Evolutionary conservation across 192 early-diverging fungal species (phyloP).

Genomic region (Ramicandelaber brevisporus): DNA sequence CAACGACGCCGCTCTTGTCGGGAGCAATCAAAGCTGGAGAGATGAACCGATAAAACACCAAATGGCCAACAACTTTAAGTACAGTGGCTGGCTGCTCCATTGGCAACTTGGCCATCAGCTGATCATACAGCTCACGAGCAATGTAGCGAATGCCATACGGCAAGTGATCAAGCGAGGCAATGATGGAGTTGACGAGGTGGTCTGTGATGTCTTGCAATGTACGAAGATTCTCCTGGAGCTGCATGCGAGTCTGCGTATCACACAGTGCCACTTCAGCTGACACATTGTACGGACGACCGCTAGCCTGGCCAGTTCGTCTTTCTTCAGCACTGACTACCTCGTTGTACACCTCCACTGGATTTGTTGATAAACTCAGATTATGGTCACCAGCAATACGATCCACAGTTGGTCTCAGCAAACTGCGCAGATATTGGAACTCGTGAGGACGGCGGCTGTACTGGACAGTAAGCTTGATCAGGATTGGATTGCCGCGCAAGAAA

Average conservation of each 20-base stretch:
- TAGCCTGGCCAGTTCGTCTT: conserved; percentile 58
- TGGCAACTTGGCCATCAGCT: conserved; percentile 60
- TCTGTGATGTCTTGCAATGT: conserved; percentile 62
- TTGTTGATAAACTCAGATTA: conserved; percentile 69
- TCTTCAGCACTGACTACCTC: conserved; percentile 75
- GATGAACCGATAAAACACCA: conserved; percentile 96
- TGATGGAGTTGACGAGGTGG: conserved; percentile 60
- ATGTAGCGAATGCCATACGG: conserved; percentile 92
- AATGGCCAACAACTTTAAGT: conserved; percentile 70
- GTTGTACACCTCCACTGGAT: conserved; percentile 75
- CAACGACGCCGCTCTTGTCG: conserved; percentile 88
- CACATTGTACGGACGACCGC: conserved; percentile 43
- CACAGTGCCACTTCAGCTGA: conserved; percentile 52
- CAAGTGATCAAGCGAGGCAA: conserved; percentile 53
- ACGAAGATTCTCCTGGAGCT: conserved; percentile 36
- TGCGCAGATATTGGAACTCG: conserved; percentile 72
- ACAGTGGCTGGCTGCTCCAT: conserved; percentile 53
- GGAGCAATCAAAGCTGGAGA: conserved; percentile 96
- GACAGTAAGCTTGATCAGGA: conserved; percentile 90
- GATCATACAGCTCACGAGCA: conserved; percentile 62
- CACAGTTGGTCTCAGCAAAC: conserved; percentile 60
- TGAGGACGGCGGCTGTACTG: conserved; percentile 90
- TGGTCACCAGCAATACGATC: conserved; percentile 49
- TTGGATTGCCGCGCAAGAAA: conserved; percentile 82
- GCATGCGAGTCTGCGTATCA: conserved; percentile 50